A percentile compares a stretch with the other conserved stretches of the same genome.
These are phyloP conservation scores for Talaromyces sp. DNA, from an alignment of 2,329 filamentous ascomycete species.

Conservation along the genomic window DNA sequence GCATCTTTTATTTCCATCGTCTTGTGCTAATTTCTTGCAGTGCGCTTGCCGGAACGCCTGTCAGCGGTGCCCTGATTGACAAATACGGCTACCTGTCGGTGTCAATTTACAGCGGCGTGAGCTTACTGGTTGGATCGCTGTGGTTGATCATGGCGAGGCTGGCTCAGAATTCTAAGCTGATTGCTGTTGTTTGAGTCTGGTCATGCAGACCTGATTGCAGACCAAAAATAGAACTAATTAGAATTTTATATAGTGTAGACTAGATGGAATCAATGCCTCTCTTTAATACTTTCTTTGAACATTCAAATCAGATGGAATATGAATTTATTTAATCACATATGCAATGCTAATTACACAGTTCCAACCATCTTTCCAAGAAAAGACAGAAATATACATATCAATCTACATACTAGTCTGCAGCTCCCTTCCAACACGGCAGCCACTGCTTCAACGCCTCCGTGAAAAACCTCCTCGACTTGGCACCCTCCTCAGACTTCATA, in stretches of 20 bases:
- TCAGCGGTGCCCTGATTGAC: slow-evolving; percentile 36
- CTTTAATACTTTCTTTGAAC: neutral
- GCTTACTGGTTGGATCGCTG: slow-evolving; percentile 26
- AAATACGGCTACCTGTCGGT: slow-evolving; percentile 38
- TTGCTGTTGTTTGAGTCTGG: slow-evolving; percentile 14
- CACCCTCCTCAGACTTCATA: slow-evolving; percentile 25
- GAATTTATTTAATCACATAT: neutral
- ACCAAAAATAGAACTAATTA: neutral
- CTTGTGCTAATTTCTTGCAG: slow-evolving; percentile 16
- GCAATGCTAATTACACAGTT: neutral
- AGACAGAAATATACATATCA: neutral
- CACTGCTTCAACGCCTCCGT: slow-evolving; percentile 39
- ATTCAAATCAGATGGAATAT: neutral
- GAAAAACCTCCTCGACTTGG: slow-evolving; percentile 34
- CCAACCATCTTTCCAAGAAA: neutral
- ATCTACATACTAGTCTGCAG: neutral
- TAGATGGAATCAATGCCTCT: neutral
- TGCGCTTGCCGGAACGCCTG: slow-evolving; percentile 38
- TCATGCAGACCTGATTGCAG: neutral
- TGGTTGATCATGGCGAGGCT: slow-evolving; percentile 20
- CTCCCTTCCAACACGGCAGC: slow-evolving; percentile 39
- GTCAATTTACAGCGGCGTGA: slow-evolving; percentile 33
- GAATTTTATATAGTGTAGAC: neutral
- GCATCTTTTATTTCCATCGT: neutral
- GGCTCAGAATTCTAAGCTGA: slow-evolving; percentile 13